These are phyloP conservation scores for Mayamaea pseudoterrestris DNA, from an alignment of 108 stramenopile species.

Conservation along the genomic window DNA sequence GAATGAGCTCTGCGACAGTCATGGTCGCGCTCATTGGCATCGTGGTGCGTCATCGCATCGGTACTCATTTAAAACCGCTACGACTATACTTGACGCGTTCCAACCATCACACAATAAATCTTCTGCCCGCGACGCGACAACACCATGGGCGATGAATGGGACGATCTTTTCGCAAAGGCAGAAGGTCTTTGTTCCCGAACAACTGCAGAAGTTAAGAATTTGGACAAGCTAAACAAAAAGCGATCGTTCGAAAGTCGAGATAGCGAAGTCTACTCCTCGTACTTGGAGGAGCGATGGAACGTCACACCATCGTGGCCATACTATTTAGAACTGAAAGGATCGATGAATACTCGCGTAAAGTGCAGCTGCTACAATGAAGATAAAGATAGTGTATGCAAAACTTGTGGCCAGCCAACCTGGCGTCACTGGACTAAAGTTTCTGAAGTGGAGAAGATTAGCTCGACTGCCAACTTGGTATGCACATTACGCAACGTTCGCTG, in stretches of 20 bases:
- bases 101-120: too few relatives aligned
- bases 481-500: background rate
- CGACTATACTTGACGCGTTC: too few relatives aligned
- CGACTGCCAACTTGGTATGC: too few relatives aligned
- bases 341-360: background rate
- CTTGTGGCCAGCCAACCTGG: background rate
- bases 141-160: slow-evolving; percentile 4
- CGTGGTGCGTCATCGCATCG: too few relatives aligned
- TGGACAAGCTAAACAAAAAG: background rate
- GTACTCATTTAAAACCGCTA: too few relatives aligned
- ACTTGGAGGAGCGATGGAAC: background rate
- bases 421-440: background rate
- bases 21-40: too few relatives aligned
- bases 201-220: background rate
- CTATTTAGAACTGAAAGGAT: background rate
- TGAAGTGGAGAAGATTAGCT: too few relatives aligned
- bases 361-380: background rate
- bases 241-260: background rate
- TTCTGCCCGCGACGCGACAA: too few relatives aligned
- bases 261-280: background rate
- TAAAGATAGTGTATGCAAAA: background rate
- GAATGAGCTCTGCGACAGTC: background rate
- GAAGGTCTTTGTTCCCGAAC: too few relatives aligned
- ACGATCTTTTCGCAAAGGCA: background rate
- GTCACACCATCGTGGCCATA: background rate